A percentile compares a stretch with the other conserved stretches of the same genome.
These are phyloP conservation scores for Nemania abortiva DNA, from an alignment of 2,329 filamentous ascomycete species.

Conservation along the genomic window DNA sequence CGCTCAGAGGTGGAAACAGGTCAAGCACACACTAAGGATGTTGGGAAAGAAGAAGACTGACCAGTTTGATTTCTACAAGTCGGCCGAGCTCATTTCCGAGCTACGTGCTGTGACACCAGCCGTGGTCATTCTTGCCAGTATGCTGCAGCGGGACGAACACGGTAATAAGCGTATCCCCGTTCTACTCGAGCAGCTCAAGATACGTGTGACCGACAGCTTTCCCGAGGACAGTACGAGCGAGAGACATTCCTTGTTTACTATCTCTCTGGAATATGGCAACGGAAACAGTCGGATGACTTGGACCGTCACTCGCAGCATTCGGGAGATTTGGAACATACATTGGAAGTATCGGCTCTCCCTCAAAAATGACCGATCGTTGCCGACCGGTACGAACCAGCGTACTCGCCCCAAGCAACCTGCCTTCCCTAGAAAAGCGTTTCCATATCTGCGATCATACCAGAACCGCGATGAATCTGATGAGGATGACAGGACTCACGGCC, in stretches of 20 bases:
- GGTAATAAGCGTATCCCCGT: slow-evolving; percentile 96
- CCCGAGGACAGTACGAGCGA: slow-evolving; percentile 73
- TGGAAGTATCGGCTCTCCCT: slow-evolving; percentile 91
- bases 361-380: slow-evolving; percentile 84
- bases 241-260: slow-evolving; percentile 86
- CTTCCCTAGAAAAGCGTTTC: slow-evolving; percentile 90
- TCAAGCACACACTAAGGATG: slow-evolving; percentile 88
- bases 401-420: slow-evolving; percentile 83
- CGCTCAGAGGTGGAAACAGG: slow-evolving; percentile 89
- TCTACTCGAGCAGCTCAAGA: slow-evolving; percentile 91
- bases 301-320: slow-evolving; percentile 87
- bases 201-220: slow-evolving; percentile 84
- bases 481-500: slow-evolving; percentile 64
- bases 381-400: slow-evolving; percentile 74
- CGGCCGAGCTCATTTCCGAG: slow-evolving; percentile 95
- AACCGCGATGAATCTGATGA: slow-evolving; percentile 84
- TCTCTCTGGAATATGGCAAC: slow-evolving; percentile 95
- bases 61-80: slow-evolving; percentile 92
- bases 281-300: slow-evolving; percentile 97
- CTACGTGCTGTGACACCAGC: slow-evolving; percentile 92
- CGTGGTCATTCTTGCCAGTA: slow-evolving; percentile 92
- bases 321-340: slow-evolving; percentile 93
- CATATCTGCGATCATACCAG: slow-evolving; percentile 85
- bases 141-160: slow-evolving; percentile 97
- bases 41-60: slow-evolving; percentile 83